Evolutionary conservation across 352 stramenopile species (phyloP).

Genomic region (Vaucheria bursata): DNA sequence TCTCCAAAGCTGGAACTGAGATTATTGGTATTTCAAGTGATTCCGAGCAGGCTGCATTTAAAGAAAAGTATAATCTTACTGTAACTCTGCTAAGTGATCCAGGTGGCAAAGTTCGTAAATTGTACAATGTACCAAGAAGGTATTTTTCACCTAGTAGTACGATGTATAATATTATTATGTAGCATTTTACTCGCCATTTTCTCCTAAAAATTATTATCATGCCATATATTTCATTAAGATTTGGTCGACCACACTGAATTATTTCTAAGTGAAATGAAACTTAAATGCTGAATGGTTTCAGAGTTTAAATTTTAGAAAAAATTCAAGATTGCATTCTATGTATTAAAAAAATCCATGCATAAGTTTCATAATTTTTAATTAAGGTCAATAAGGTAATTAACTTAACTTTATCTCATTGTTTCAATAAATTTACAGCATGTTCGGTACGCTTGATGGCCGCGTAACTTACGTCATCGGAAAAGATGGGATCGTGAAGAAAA

Average conservation of each 20-base stretch:
- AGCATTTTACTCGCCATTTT: no score
- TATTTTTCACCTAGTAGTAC: background rate
- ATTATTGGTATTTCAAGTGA: conserved; percentile 49
- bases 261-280: no score
- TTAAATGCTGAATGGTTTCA: no score
- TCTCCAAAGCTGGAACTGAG: conserved; percentile 42
- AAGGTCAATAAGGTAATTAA: no score
- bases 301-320: no score
- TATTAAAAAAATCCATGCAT: no score
- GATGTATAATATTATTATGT: background rate
- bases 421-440: conserved; percentile 22
- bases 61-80: conserved; percentile 37
- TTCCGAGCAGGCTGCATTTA: conserved; percentile 42
- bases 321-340: no score
- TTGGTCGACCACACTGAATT: no score
- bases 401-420: no score
- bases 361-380: no score
- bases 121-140: conserved; percentile 33
- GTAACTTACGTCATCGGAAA: conserved; percentile 50
- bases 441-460: conserved; percentile 45
- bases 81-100: conserved; percentile 46
- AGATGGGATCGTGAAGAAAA: conserved; percentile 32
- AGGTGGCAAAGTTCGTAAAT: conserved; percentile 36
- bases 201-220: no score
- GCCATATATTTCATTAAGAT: no score